A percentile compares a stretch with the other conserved stretches of the same genome.
These are phyloP conservation scores for Ascochyta koolunga DNA, from an alignment of 2,329 filamentous ascomycete genomes.

Conservation along the genomic window DNA sequence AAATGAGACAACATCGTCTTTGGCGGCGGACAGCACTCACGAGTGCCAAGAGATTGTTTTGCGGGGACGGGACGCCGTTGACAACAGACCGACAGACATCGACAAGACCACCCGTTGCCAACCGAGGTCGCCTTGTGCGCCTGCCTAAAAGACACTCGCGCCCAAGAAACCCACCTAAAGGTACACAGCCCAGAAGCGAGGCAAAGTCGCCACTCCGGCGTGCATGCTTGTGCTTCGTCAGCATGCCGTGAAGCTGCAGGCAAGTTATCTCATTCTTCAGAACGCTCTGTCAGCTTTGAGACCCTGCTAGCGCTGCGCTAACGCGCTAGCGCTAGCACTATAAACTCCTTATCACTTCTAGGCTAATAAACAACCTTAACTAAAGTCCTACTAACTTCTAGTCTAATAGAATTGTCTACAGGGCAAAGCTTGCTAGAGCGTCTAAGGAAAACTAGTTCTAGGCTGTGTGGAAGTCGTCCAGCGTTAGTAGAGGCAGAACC, in stretches of 20 bases:
- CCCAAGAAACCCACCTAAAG: background rate
- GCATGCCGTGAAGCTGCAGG: background rate
- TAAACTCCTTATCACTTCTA: no score
- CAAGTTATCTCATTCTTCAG: no score
- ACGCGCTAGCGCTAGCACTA: no score
- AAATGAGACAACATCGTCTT: background rate
- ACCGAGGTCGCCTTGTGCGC: conserved; percentile 1
- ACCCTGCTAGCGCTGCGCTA: no score
- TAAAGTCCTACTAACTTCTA: no score
- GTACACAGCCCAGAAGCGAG: background rate
- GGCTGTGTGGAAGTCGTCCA: no score
- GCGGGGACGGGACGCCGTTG: conserved; percentile 3
- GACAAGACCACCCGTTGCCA: conserved; percentile 9
- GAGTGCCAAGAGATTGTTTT: background rate
- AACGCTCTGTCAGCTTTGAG: no score
- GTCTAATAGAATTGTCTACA: no score
- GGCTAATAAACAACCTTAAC: no score
- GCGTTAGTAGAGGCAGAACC: no score
- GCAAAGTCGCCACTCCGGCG: background rate
- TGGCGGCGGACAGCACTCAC: background rate
- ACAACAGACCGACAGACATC: conserved; percentile 3
- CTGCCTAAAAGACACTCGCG: conserved; percentile 15
- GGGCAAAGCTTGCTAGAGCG: no score
- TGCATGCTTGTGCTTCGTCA: background rate
- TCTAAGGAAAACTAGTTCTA: no score